phyloP scores from a whole-genome alignment of 805 yeast genomes.

The Hanseniaspora osmophila region DNA sequence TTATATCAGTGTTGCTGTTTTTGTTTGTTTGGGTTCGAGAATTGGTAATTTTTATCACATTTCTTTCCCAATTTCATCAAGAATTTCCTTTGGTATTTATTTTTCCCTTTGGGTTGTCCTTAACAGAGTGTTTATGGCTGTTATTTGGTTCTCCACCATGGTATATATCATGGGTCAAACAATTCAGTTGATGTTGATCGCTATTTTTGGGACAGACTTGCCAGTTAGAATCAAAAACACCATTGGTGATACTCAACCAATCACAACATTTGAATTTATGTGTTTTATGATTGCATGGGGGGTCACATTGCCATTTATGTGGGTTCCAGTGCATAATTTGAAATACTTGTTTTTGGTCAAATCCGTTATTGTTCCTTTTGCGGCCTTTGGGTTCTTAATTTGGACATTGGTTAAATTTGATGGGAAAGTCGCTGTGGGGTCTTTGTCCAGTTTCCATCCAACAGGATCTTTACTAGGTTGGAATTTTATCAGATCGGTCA shows the following conservation, averaged over 20 bases:
- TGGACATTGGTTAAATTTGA: constrained; percentile 76
- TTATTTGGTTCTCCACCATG: constrained; percentile 83
- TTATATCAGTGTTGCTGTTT: constrained; percentile 54
- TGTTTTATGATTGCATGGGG: constrained; percentile 76
- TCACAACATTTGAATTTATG: constrained; percentile 58
- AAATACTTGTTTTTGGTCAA: constrained; percentile 77
- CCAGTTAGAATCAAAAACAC: constrained; percentile 51
- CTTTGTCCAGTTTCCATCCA: constrained; percentile 10
- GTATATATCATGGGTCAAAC: constrained; percentile 79
- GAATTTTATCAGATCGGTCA: constrained; percentile 66
- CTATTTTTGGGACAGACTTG: constrained; percentile 61
- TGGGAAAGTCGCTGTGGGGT: constrained; percentile 32
- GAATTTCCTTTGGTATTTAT: constrained; percentile 78
- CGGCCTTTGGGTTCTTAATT: constrained; percentile 67
- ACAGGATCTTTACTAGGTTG: constrained; percentile 43
- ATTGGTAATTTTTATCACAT: constrained; percentile 74
- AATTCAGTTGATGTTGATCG: constrained; percentile 60
- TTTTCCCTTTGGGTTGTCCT: constrained; percentile 81
- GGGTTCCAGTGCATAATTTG: constrained; percentile 71
- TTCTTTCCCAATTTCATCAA: constrained; percentile 70
- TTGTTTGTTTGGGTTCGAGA: constrained; percentile 56
- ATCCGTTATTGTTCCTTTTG: constrained; percentile 66
- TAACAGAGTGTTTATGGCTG: constrained; percentile 79
- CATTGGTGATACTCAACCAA: constrained; percentile 35
- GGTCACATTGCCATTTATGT: constrained; percentile 63